Conservation (phyloP, 495 filamentous ascomycete genomes). For the Saxophila tyrrhenica region DNA sequence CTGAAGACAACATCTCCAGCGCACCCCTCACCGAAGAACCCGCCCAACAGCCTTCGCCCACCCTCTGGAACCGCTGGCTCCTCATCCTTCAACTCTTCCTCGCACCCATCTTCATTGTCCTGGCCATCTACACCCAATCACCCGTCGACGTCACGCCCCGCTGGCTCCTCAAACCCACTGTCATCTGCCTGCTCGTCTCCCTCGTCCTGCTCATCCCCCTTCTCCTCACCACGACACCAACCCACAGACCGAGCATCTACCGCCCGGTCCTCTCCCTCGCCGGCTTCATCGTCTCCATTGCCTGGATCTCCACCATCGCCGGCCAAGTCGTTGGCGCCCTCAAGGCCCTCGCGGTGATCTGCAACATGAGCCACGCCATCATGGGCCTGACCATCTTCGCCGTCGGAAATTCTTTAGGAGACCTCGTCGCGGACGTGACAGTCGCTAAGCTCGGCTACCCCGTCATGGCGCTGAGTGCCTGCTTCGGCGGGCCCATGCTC, state of each 20-base stretch:
- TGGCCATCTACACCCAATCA: constrained; percentile 51
- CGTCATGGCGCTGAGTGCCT: constrained; percentile 92
- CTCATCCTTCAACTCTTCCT: constrained; percentile 74
- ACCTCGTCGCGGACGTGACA: constrained; percentile 89
- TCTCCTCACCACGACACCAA: constrained; percentile 48
- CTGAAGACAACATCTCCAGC: background rate
- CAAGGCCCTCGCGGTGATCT: constrained; percentile 84
- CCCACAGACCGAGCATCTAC: constrained; percentile 46
- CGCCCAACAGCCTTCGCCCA: background rate
- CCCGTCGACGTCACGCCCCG: constrained; percentile 36
- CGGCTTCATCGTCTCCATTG: constrained; percentile 83
- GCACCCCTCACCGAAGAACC: background rate
- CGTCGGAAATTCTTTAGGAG: constrained; percentile 88
- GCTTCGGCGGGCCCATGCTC: constrained; percentile 94
- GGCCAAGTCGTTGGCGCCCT: constrained; percentile 93
- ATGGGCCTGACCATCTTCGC: constrained; percentile 94
- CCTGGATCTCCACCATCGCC: constrained; percentile 94
- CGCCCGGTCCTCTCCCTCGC: constrained; percentile 70
- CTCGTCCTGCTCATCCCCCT: constrained; percentile 51
- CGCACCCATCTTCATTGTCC: constrained; percentile 70
- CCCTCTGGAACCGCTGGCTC: constrained; percentile 78
- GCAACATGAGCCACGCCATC: constrained; percentile 91
- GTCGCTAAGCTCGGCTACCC: constrained; percentile 88
- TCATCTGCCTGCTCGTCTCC: constrained; percentile 62
- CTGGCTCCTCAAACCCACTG: constrained; percentile 47